Conservation (phyloP, 257 asterid genomes). For the Nyctanthes arbortristis region DNA sequence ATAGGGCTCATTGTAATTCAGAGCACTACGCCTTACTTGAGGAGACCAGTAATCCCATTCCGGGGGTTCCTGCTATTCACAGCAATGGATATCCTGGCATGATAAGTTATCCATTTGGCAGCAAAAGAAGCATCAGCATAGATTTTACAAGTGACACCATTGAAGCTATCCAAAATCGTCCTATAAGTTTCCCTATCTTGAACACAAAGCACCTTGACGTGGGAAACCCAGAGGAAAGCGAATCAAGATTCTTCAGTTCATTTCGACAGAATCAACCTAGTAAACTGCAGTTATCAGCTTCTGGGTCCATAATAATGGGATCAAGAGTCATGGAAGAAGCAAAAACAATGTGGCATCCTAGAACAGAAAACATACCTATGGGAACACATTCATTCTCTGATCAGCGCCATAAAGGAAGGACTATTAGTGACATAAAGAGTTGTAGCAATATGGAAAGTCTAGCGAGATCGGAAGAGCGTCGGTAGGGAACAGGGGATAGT, state of each 20-base stretch:
- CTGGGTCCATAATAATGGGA: conserved; percentile 36
- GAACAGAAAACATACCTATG: conserved; percentile 22
- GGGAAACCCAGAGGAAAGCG: conserved; percentile 27
- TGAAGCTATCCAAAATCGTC: conserved; percentile 21
- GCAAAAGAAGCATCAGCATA: conserved; percentile 29
- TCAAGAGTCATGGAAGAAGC: conserved; percentile 25
- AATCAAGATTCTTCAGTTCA: conserved; percentile 35
- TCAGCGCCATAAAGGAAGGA: conserved; percentile 31
- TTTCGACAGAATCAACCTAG: conserved; percentile 38
- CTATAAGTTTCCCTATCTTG: conserved; percentile 25
- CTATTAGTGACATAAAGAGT: conserved; percentile 23
- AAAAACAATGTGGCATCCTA: conserved; percentile 36
- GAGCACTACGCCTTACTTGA: conserved; percentile 24
- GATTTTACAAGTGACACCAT: conserved; percentile 18
- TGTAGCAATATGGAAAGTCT: too few relatives aligned
- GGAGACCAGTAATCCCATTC: conserved; percentile 21
- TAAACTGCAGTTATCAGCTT: conserved; percentile 33
- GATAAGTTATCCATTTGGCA: conserved; percentile 28
- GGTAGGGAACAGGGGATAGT: conserved; percentile 26
- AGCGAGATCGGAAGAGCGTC: conserved; percentile 26
- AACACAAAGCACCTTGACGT: conserved; percentile 28
- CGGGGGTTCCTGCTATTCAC: conserved; percentile 29
- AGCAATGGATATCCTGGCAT: conserved; percentile 27
- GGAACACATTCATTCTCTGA: conserved; percentile 26
- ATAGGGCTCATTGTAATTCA: conserved; percentile 47